A percentile compares a stretch with the other conserved stretches of the same genome.
Evolutionary conservation across 2,329 filamentous ascomycete genomes (phyloP).

Genomic region (Penicillium hordei): DNA sequence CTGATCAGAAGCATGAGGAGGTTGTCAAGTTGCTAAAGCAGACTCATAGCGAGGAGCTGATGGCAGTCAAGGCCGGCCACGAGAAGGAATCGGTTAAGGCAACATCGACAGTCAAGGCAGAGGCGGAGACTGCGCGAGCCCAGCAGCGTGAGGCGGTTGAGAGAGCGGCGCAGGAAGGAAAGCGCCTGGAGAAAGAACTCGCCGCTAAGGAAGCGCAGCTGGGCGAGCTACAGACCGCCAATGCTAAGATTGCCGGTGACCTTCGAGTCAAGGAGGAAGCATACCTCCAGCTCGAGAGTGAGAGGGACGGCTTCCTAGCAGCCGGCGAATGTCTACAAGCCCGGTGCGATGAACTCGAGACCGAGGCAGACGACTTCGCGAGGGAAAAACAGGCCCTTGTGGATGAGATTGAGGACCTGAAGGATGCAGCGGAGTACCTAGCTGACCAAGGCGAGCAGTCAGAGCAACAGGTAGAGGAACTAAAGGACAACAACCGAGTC

Average conservation of each 20-base stretch:
- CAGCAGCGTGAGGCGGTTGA: neutral
- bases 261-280: neutral
- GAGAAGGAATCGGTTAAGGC: neutral
- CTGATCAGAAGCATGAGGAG: neutral
- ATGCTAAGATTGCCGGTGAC: neutral
- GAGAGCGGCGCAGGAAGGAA: no score
- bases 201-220: neutral
- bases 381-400: no score
- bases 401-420: no score
- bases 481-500: no score
- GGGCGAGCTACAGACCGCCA: neutral
- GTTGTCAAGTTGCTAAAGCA: neutral
- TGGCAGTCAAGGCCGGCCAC: neutral
- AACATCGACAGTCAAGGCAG: neutral
- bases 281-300: no score
- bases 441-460: no score
- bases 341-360: no score
- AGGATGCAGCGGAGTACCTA: no score
- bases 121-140: neutral
- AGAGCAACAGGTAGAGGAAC: no score
- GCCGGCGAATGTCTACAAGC: no score
- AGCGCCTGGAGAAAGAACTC: neutral
- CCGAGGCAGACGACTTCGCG: neutral
- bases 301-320: no score
- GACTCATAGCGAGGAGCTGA: neutral